Base-by-base conservation (phyloP, 164 flowering plant species). In the Amborella trichopoda region DNA sequence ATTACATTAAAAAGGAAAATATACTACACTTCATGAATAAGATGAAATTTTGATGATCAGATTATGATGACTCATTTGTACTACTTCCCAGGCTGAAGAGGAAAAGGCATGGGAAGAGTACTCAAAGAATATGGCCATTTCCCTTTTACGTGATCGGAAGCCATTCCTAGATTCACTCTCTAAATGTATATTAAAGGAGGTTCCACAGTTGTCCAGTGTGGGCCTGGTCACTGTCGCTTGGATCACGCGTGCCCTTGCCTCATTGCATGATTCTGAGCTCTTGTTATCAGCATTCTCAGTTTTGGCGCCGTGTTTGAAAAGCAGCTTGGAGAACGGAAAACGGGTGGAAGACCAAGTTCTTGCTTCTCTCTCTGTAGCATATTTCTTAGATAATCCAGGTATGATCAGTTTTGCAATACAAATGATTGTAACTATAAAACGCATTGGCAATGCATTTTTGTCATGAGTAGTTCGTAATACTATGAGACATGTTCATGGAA, bases 381-480 rank as follows among this genome's bases (percentile, higher is more conserved):
- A 78, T 59, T 73, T 80, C 72, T 70, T 77, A 48, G 63, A 62
- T 50, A 66, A 68, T 33, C 68, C 80, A 74, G 86, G 94, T 83
- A 27, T n/a, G n/a, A n/a, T n/a, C n/a, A n/a, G n/a, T n/a, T n/a
- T n/a, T n/a, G n/a, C n/a, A n/a, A n/a, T n/a, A n/a, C n/a, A n/a
- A n/a, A n/a, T n/a, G n/a, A n/a, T n/a, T n/a, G n/a, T n/a, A n/a
- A n/a, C n/a, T n/a, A n/a, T n/a, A n/a, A n/a, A n/a, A n/a, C n/a
- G n/a, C n/a, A n/a, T n/a, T n/a, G n/a, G n/a, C n/a, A n/a, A n/a
- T n/a, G n/a, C n/a, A n/a, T n/a, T n/a, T n/a, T n/a, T n/a, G n/a
- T n/a, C n/a, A n/a, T n/a, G n/a, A n/a, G n/a, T n/a, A n/a, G n/a
- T n/a, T n/a, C n/a, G n/a, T n/a, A n/a, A n/a, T n/a, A n/a, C n/a